A percentile compares a stretch with the other conserved stretches of the same genome.
phyloP scores from a whole-genome alignment of 1,284 basidiomycete species.

The Erythrobasidium hasegawianum region DNA sequence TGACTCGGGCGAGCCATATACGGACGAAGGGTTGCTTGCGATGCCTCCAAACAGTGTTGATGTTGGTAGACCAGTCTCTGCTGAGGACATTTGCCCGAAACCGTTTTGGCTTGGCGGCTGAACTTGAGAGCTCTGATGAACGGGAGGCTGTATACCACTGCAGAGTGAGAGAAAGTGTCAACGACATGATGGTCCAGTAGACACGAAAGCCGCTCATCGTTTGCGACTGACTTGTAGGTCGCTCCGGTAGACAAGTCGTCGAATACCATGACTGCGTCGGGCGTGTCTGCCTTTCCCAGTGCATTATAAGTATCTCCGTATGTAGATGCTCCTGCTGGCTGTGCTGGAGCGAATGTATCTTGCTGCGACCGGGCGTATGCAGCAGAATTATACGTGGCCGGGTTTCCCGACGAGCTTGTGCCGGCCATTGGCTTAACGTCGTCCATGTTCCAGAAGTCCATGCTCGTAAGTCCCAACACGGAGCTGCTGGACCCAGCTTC shows the following conservation, averaged over 20 bases:
- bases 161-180: too few relatives aligned
- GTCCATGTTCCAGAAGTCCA: conserved; percentile 32
- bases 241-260: not conserved
- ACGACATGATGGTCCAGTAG: too few relatives aligned
- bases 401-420: not conserved
- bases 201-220: too few relatives aligned
- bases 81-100: too few relatives aligned
- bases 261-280: not conserved
- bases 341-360: not conserved
- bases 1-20: not conserved
- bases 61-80: not conserved
- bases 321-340: not conserved
- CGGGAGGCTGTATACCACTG: too few relatives aligned
- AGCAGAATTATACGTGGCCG: not conserved
- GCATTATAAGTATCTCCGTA: not conserved
- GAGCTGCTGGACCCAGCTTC: not conserved
- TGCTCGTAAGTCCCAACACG: conserved; percentile 1
- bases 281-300: not conserved
- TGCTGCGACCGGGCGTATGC: not conserved
- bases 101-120: too few relatives aligned
- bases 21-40: not conserved
- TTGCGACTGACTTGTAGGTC: conserved; percentile 1
- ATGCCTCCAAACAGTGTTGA: not conserved
- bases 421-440: conserved; percentile 16
- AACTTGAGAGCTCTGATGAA: too few relatives aligned